phyloP scores from a whole-genome alignment of 139 green algal genomes.

The Closterium sp. region DNA sequence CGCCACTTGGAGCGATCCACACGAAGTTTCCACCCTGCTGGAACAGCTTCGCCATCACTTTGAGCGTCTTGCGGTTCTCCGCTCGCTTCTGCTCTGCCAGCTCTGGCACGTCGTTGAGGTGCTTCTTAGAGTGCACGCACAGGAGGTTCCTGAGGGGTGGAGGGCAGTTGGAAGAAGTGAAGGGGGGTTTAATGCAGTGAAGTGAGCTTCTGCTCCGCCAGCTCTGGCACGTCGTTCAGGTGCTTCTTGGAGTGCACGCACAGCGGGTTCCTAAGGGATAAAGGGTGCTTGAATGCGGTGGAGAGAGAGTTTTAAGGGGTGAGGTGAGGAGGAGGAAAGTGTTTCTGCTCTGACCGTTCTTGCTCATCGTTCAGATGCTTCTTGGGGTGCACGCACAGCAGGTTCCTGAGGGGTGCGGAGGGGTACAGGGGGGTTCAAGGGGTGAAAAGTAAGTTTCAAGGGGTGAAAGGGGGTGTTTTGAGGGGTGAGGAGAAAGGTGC shows the following conservation, averaged over 20 bases:
- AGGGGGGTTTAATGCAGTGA: no score
- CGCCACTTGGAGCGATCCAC: conserved; percentile 91
- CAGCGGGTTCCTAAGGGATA: conserved; percentile 85
- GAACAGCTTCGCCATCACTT: no score
- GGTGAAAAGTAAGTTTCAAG: background rate
- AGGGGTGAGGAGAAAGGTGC: no score
- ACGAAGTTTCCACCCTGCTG: conserved; percentile 65
- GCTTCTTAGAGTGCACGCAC: conserved; percentile 93
- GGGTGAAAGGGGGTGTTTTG: no score
- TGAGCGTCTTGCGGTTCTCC: conserved; percentile 66
- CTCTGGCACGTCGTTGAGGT: conserved; percentile 89
- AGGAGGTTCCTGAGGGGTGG: conserved; percentile 87
- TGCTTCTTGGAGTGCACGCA: conserved; percentile 98
- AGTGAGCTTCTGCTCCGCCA: conserved; percentile 72
- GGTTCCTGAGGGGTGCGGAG: conserved; percentile 70
- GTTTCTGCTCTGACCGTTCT: conserved; percentile 77
- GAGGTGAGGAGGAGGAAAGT: no score
- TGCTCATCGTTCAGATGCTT: conserved; percentile 93
- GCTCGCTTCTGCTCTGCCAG: conserved; percentile 81
- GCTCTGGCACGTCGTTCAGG: conserved; percentile 86
- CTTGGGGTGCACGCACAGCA: conserved; percentile 98
- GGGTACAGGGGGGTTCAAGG: background rate
- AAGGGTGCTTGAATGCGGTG: no score
- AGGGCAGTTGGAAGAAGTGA: no score
- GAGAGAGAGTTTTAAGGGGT: no score